Percentiles rank a stretch among this genome's conserved stretches.
phyloP scores from a whole-genome alignment of 371 early-diverging fungal genomes.

The Rhizomucor miehei region DNA sequence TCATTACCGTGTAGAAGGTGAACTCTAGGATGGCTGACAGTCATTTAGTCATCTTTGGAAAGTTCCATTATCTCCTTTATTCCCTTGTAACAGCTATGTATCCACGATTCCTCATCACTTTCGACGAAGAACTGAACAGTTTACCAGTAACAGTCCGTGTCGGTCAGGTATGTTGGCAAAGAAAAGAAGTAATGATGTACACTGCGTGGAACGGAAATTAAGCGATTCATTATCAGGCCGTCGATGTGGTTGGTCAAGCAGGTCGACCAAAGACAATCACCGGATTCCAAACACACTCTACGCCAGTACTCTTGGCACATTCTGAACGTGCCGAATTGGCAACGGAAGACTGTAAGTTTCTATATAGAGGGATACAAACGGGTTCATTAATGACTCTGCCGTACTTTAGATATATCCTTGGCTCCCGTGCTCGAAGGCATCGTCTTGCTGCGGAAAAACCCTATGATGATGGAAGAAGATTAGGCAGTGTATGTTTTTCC shows the following conservation, averaged over 20 bases:
- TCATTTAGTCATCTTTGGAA: conserved; percentile 74
- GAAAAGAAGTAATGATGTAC: no score
- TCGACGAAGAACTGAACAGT: conserved; percentile 82
- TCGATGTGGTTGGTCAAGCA: conserved; percentile 99
- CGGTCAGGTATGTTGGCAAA: conserved; percentile 84
- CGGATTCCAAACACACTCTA: conserved; percentile 98
- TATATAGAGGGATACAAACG: neutral
- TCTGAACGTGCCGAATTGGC: conserved; percentile 98
- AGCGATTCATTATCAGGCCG: conserved; percentile 54
- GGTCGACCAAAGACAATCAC: conserved; percentile 98
- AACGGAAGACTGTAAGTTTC: conserved; percentile 87
- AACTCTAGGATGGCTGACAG: neutral
- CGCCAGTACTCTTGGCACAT: conserved; percentile 96
- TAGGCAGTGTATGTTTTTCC: conserved; percentile 6
- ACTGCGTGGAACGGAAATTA: neutral
- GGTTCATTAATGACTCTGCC: neutral
- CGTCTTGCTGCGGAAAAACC: conserved; percentile 93
- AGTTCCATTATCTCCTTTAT: conserved; percentile 92
- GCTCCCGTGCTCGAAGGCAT: conserved; percentile 91
- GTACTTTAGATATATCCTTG: conserved; percentile 59
- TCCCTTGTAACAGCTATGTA: conserved; percentile 92
- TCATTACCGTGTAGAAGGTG: neutral
- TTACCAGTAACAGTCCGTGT: conserved; percentile 91
- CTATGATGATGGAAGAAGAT: conserved; percentile 69
- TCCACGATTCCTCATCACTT: conserved; percentile 95